Conservation (phyloP, 139 green algal genomes). For the Micromonas commoda region DNA sequence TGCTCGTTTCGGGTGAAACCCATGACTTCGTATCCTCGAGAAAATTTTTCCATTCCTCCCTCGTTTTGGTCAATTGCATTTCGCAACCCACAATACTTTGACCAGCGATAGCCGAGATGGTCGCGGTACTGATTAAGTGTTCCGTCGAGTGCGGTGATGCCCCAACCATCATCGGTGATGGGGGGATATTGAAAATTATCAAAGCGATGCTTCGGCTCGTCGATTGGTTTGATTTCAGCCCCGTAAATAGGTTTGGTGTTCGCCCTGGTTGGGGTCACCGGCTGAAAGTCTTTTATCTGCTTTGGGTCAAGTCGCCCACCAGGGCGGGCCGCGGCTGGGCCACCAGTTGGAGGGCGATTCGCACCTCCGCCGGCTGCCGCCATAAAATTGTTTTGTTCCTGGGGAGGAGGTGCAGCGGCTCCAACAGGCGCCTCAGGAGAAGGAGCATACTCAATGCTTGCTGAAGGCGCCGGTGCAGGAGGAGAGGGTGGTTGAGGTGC, state of each 20-base stretch:
- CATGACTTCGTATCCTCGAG: conserved; percentile 29
- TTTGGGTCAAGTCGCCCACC: background rate
- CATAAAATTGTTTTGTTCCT: too few relatives aligned
- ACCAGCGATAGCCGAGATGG: conserved; percentile 42
- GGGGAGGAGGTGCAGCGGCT: too few relatives aligned
- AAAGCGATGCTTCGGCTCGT: background rate
- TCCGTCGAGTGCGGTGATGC: conserved; percentile 32
- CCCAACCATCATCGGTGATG: conserved; percentile 29
- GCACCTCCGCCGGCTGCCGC: too few relatives aligned
- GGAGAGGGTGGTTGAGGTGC: too few relatives aligned
- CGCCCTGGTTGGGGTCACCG: background rate
- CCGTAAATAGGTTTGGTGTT: conserved; percentile 12
- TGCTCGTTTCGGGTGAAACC: conserved; percentile 24
- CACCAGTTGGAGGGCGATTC: background rate
- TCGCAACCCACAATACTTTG: conserved; percentile 37
- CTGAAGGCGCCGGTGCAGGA: too few relatives aligned
- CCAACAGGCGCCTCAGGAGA: too few relatives aligned
- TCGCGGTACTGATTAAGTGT: conserved; percentile 29
- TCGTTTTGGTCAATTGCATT: conserved; percentile 47
- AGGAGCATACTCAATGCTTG: too few relatives aligned
- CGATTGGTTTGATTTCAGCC: background rate
- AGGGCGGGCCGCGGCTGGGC: background rate
- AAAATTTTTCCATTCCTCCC: conserved; percentile 48
- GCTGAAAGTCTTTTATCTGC: background rate
- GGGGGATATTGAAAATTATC: background rate